A percentile compares a stretch with the other conserved stretches of the same genome.
phyloP scores from a whole-genome alignment of 179 eudicot genomes.

The Sideroxylon spinosum region DNA sequence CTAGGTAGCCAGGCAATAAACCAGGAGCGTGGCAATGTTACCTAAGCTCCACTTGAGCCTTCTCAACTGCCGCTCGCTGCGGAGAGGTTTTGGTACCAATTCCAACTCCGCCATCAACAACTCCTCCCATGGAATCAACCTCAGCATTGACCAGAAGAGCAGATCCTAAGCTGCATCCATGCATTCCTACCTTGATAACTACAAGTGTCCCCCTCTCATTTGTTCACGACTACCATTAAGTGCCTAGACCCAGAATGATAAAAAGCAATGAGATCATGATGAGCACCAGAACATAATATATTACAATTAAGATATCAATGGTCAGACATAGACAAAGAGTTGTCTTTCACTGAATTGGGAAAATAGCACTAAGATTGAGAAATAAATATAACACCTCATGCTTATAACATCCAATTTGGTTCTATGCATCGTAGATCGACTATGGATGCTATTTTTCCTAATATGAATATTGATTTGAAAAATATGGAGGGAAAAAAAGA shows the following conservation, averaged over 20 bases:
- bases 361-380: background rate
- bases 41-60: conserved; percentile 89
- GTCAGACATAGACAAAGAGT: background rate
- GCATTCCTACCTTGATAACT: conserved; percentile 58
- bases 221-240: conserved; percentile 18
- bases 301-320: conserved; percentile 11
- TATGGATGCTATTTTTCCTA: no score
- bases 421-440: no score
- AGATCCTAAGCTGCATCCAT: conserved; percentile 68
- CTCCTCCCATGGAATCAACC: conserved; percentile 98
- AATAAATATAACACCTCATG: background rate
- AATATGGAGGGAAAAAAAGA: no score
- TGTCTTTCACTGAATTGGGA: background rate
- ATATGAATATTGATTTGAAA: no score
- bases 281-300: background rate
- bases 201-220: conserved; percentile 49
- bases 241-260: conserved; percentile 19
- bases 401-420: background rate
- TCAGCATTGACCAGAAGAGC: conserved; percentile 74
- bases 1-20: background rate
- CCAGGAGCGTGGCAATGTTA: conserved; percentile 19
- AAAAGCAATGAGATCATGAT: conserved; percentile 4
- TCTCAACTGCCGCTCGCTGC: conserved; percentile 68
- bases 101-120: conserved; percentile 77
- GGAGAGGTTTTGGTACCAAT: conserved; percentile 67